Evolutionary conservation across 1,284 basidiomycete species (phyloP).

Genomic region (Macrocybe sp.): DNA sequence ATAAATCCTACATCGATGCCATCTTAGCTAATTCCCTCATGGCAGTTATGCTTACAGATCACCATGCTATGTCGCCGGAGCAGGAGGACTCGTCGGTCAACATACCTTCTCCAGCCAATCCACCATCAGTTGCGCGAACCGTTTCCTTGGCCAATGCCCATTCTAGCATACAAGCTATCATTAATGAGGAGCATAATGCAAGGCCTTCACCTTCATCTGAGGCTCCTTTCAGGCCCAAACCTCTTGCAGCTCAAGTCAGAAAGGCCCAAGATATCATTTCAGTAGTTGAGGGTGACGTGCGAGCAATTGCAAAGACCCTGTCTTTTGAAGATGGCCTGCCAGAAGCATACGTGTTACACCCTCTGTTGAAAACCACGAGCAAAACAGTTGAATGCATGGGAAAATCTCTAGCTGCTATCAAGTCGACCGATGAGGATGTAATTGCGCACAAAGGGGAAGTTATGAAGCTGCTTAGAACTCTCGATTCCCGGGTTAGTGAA

Average conservation of each 20-base stretch:
- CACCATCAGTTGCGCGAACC: too few species aligned
- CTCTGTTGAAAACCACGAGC: neutral
- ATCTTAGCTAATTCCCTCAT: too few species aligned
- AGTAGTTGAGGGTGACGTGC: neutral
- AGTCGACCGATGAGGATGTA: neutral
- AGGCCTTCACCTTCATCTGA: too few species aligned
- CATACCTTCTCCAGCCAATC: too few species aligned
- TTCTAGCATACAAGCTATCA: too few species aligned
- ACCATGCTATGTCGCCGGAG: too few species aligned
- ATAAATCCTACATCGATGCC: too few species aligned
- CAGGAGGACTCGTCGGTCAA: too few species aligned
- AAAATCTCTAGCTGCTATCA: neutral
- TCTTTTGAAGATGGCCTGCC: neutral
- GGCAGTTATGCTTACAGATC: too few species aligned
- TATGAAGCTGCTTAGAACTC: neutral
- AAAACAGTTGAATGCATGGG: neutral
- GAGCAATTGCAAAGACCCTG: neutral
- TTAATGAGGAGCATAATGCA: too few species aligned
- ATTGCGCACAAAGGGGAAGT: constrained; percentile 1
- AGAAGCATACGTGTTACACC: neutral
- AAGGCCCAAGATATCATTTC: constrained; percentile 2
- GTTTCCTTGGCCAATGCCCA: too few species aligned
- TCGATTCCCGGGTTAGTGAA: constrained; percentile 2
- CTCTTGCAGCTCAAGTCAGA: neutral
- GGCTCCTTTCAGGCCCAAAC: too few species aligned